Base-by-base conservation (phyloP, 1,284 basidiomycete species). In the Stygiomarasmius scandens region DNA sequence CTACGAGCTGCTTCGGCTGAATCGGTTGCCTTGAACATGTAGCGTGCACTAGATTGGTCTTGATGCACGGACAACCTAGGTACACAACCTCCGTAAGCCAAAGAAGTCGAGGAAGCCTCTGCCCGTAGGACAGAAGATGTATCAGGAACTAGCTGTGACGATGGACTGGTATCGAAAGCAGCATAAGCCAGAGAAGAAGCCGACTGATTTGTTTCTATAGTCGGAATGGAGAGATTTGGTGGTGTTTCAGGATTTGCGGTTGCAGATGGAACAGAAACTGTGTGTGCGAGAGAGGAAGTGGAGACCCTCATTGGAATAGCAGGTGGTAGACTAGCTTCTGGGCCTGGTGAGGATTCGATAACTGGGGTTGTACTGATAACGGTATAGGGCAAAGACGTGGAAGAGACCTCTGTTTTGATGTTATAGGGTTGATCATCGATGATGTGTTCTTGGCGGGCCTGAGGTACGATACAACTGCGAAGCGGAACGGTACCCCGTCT, bases 401-500 rank as follows among this genome's bases (percentile, higher is more conserved):
- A 19, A 27, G 32, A 12, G 23, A 20, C 23, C 12, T 49, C 25
- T 29, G n/a, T 9, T 22, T 6, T 36, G 23, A 6, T n/a, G 4
- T 16, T 3, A 41, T 5, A 12, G 43, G 23, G 41, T 16, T 24
- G 41, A n/a, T 2, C n/a, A 23, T 19, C 3, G 12, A 19, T 19
- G 48, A 24, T 43, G 41, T 5, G 29, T n/a, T 50, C 48, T 14
- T 47, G 51, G 19, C 20, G 19, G 22, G 55, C 55, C 22, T 60
- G 58, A 19, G 46, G 47, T 8, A 59, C 49, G 16, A 60, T 50
- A 54, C 51, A 50, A 64, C 61, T 52, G 36, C 56, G 51, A 20
- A 56, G 29, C 2, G 67, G 65, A 41, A 67, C 56, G 16, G 61
- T 58, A 10, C 63, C 66, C 20, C 63, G 59, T 53, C 63, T 66